Percentiles rank a stretch among this genome's conserved stretches.
Evolutionary conservation across 2,329 filamentous ascomycete genomes (phyloP).

Genomic region (Nemania abortiva): DNA sequence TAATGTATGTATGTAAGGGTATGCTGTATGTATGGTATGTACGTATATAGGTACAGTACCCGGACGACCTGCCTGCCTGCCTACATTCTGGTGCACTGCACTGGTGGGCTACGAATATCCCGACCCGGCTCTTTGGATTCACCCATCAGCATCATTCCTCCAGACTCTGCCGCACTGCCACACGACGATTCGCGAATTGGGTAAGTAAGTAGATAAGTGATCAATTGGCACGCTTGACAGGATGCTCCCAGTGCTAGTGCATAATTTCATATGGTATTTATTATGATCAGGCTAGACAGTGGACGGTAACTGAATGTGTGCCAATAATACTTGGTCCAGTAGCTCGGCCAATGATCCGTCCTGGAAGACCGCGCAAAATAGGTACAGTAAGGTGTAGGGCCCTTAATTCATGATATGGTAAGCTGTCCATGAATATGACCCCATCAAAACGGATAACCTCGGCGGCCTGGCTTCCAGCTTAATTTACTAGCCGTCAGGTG

Average conservation of each 20-base stretch:
- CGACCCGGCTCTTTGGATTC: slow-evolving; percentile 34
- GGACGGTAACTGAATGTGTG: background rate
- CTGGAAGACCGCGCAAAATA: background rate
- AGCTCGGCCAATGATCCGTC: background rate
- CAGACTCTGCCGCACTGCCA: slow-evolving; percentile 2
- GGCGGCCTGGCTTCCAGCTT: slow-evolving; percentile 30
- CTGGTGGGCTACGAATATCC: slow-evolving; percentile 13
- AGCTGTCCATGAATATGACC: slow-evolving; percentile 1
- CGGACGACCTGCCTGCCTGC: background rate
- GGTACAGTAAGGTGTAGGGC: background rate
- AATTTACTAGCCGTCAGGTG: slow-evolving; percentile 30
- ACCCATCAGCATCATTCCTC: slow-evolving; percentile 4
- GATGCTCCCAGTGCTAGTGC: background rate
- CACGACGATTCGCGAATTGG: slow-evolving; percentile 8
- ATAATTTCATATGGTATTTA: background rate
- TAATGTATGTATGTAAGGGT: background rate
- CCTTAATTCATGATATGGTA: background rate
- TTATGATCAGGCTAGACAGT: background rate
- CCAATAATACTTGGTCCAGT: background rate
- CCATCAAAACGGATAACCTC: slow-evolving; percentile 26
- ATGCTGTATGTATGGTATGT: background rate
- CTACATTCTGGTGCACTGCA: too few species aligned
- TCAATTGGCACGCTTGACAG: background rate
- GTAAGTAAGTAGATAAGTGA: slow-evolving; percentile 14
- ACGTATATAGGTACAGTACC: background rate